These are phyloP conservation scores for Fusarium buxicola DNA, from an alignment of 2,329 filamentous ascomycete genomes.

Conservation along the genomic window DNA sequence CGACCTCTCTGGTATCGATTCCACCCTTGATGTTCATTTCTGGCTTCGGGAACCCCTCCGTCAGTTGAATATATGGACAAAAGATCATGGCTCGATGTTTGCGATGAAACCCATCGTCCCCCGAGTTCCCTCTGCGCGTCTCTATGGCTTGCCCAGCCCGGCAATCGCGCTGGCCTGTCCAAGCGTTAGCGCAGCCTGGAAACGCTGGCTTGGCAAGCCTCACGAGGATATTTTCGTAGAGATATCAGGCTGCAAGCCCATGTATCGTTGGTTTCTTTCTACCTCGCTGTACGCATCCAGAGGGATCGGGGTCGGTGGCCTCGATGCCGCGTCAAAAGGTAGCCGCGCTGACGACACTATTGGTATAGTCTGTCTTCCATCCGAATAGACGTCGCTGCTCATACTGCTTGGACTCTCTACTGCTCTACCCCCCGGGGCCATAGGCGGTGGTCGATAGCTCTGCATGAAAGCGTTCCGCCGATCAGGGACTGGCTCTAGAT, in stretches of 20 bases:
- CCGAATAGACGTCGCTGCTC: slow-evolving; percentile 18
- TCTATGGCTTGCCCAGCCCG: not conserved
- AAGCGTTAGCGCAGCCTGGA: slow-evolving; percentile 1
- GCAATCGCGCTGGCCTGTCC: not conserved
- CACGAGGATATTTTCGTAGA: slow-evolving; percentile 3
- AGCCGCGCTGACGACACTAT: slow-evolving; percentile 36
- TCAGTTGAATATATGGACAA: not conserved
- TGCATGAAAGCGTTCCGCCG: not conserved
- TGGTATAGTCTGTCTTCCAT: slow-evolving; percentile 21
- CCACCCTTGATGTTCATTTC: not conserved
- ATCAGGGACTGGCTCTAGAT: not conserved
- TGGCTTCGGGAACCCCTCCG: not conserved
- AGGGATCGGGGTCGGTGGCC: slow-evolving; percentile 6
- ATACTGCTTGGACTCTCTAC: not conserved
- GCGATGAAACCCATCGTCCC: not conserved
- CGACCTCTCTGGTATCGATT: slow-evolving; percentile 20
- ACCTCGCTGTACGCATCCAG: no score
- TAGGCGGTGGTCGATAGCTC: not conserved
- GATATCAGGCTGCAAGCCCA: not conserved
- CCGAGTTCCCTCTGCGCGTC: not conserved
- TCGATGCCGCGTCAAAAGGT: slow-evolving; percentile 9
- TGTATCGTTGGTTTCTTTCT: no score
- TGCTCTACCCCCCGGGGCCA: not conserved
- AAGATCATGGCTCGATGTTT: not conserved
- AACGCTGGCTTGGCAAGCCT: not conserved